A percentile compares a stretch with the other conserved stretches of the same genome.
These are phyloP conservation scores for Xanthoconium purpureum DNA, from an alignment of 768 basidiomycete species.

Conservation along the genomic window DNA sequence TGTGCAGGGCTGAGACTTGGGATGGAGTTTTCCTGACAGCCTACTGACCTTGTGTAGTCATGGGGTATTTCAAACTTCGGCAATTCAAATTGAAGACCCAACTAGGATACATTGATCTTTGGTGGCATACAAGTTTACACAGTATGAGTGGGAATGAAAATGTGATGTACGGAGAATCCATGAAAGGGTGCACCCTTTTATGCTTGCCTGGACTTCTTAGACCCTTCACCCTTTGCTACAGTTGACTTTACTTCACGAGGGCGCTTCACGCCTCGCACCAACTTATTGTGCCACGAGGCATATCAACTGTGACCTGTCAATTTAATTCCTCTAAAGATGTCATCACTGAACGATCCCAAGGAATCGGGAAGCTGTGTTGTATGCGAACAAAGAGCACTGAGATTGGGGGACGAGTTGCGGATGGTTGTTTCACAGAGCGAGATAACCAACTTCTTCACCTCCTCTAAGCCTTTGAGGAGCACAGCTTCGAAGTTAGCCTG, in stretches of 20 bases:
- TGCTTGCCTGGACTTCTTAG: not conserved
- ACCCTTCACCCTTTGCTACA: not conserved
- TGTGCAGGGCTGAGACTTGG: too few relatives aligned
- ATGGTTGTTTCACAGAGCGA: not conserved
- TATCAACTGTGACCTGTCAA: not conserved
- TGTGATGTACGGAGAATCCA: too few relatives aligned
- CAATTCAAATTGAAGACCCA: too few relatives aligned
- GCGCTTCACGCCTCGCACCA: not conserved
- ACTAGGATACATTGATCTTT: not conserved
- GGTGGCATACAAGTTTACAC: not conserved
- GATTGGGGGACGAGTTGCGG: not conserved
- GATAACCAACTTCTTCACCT: not conserved
- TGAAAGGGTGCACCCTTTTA: not conserved
- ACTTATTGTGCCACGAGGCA: not conserved
- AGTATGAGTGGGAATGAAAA: too few relatives aligned
- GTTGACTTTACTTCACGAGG: not conserved
- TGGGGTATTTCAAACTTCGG: too few relatives aligned
- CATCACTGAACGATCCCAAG: not conserved
- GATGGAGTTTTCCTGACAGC: too few relatives aligned
- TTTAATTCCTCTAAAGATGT: not conserved
- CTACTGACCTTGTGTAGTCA: too few relatives aligned
- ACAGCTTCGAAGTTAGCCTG: not conserved
- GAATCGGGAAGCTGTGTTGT: not conserved
- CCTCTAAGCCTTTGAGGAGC: not conserved
- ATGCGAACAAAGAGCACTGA: not conserved